A percentile compares a stretch with the other conserved stretches of the same genome.
phyloP scores from a whole-genome alignment of 192 early-diverging fungal genomes.

The Geranomyces michiganensis region DNA sequence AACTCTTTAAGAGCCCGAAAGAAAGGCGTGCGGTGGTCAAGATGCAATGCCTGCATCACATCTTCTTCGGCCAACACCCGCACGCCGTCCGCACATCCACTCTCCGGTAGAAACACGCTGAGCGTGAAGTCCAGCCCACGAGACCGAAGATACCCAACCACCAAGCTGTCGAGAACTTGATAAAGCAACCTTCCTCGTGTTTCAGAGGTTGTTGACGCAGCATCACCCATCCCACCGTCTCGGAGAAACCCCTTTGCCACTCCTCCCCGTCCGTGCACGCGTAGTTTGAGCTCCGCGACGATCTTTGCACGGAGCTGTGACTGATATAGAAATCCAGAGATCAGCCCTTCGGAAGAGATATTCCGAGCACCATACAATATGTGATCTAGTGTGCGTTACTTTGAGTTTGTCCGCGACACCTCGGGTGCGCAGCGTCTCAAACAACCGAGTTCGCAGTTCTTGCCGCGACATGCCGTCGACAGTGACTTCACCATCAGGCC shows the following conservation, averaged over 20 bases:
- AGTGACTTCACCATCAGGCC: too few relatives aligned
- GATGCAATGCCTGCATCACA: constrained; percentile 45
- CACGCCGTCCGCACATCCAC: constrained; percentile 36
- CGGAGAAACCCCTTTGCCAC: not conserved
- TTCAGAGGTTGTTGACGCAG: not conserved
- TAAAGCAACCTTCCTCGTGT: constrained; percentile 20
- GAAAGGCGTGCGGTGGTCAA: constrained; percentile 38
- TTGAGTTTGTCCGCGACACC: constrained; percentile 53
- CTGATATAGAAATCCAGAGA: constrained; percentile 17
- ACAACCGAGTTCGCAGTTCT: constrained; percentile 41
- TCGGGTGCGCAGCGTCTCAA: constrained; percentile 37
- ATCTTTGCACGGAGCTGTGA: constrained; percentile 52
- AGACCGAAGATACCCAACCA: constrained; percentile 47
- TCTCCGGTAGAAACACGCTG: constrained; percentile 59
- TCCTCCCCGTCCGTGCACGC: constrained; percentile 8
- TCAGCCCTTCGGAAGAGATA: not conserved
- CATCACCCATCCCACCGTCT: not conserved
- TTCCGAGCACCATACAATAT: too few relatives aligned
- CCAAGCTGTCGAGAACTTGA: constrained; percentile 51
- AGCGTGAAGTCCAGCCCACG: constrained; percentile 53
- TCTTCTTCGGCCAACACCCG: constrained; percentile 39
- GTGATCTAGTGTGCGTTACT: constrained; percentile 14
- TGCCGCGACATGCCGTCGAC: constrained; percentile 12
- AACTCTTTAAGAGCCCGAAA: constrained; percentile 6
- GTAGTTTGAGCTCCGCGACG: constrained; percentile 43